These are phyloP conservation scores for Biancaea sappan DNA, from an alignment of 306 rosid genomes.

Conservation along the genomic window DNA sequence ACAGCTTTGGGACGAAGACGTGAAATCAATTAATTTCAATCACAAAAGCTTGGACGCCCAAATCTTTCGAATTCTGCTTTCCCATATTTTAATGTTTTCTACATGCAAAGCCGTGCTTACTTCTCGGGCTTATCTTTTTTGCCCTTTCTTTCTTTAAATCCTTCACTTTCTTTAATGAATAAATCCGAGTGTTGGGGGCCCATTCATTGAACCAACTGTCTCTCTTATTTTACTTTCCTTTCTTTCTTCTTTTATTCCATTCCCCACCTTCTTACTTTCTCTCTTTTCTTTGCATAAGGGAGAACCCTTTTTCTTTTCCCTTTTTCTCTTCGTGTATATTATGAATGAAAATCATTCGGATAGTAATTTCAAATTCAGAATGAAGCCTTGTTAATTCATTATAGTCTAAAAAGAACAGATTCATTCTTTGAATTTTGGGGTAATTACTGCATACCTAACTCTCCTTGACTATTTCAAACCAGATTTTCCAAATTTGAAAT, in stretches of 20 bases:
- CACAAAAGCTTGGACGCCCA: conserved; percentile 8
- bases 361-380: conserved; percentile 4
- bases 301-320: background rate
- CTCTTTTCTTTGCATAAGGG: background rate
- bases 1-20: conserved; percentile 41
- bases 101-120: conserved; percentile 63
- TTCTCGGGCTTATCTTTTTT: background rate
- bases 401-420: background rate
- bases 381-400: background rate
- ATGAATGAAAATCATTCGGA: background rate
- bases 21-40: conserved; percentile 34
- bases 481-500: background rate
- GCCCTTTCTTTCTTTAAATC: background rate
- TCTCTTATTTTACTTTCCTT: background rate
- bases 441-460: conserved; percentile 17
- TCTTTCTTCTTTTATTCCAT: background rate
- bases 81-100: conserved; percentile 18
- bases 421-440: too few relatives aligned
- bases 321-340: background rate
- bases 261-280: background rate
- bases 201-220: background rate
- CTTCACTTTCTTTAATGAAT: background rate
- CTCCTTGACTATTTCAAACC: background rate
- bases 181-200: background rate
- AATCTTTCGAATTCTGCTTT: conserved; percentile 28